A percentile compares a stretch with the other conserved stretches of the same genome.
phyloP scores from a whole-genome alignment of 2,329 filamentous ascomycete genomes.

The Coniochaeta pulveracea region DNA sequence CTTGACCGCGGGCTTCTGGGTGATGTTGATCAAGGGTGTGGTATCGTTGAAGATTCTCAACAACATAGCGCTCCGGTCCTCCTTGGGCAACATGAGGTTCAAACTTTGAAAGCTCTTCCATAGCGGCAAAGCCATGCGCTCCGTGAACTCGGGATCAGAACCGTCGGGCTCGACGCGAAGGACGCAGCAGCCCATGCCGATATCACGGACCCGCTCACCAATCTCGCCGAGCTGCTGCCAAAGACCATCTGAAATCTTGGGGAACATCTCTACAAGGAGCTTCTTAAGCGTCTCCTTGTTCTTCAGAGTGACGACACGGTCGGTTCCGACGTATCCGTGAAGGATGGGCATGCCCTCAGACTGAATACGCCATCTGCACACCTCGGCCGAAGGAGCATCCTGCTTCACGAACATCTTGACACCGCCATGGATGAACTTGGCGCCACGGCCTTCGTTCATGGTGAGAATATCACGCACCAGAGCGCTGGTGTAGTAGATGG shows the following conservation, averaged over 20 bases:
- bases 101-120: constrained; percentile 89
- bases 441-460: constrained; percentile 78
- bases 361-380: constrained; percentile 92
- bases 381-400: constrained; percentile 74
- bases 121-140: constrained; percentile 79
- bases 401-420: constrained; percentile 99
- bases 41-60: constrained; percentile 85
- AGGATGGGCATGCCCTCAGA: constrained; percentile 86
- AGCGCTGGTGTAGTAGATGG: constrained; percentile 89
- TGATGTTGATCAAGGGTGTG: constrained; percentile 67
- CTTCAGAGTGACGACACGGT: constrained; percentile 62
- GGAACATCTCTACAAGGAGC: constrained; percentile 93
- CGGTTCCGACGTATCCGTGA: constrained; percentile 76
- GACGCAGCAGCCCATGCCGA: constrained; percentile 87
- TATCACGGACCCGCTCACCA: constrained; percentile 66
- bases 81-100: constrained; percentile 97
- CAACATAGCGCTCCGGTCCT: constrained; percentile 87
- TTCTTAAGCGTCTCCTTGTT: constrained; percentile 70
- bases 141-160: constrained; percentile 45
- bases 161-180: constrained; percentile 70
- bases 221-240: constrained; percentile 78
- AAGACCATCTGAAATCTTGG: constrained; percentile 65
- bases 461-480: constrained; percentile 76
- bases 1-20: constrained; percentile 23
- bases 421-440: constrained; percentile 93